A percentile compares a stretch with the other conserved stretches of the same genome.
Evolutionary conservation across 768 basidiomycete genomes (phyloP).

Genomic region (Pisolithus tinctorius): DNA sequence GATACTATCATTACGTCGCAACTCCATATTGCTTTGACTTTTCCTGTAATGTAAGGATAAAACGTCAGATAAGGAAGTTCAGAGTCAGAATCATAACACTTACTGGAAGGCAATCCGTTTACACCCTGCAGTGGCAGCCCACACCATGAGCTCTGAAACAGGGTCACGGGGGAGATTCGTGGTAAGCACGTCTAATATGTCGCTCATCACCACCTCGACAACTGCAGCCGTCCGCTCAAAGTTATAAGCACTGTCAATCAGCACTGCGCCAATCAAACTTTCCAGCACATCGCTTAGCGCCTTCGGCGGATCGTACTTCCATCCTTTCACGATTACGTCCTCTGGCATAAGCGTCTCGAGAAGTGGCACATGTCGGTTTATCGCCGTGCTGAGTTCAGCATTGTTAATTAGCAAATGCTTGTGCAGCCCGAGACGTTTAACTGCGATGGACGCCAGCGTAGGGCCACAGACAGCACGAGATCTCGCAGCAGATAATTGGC

Average conservation of each 20-base stretch:
- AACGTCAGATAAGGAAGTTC: conserved; percentile 1
- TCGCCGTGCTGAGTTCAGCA: conserved; percentile 57
- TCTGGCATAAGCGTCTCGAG: conserved; percentile 48
- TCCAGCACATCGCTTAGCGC: conserved; percentile 80
- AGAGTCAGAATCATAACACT: conserved; percentile 15
- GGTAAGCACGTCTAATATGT: conserved; percentile 53
- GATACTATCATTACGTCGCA: conserved; percentile 44
- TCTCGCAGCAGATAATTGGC: conserved; percentile 67
- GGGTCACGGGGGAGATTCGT: conserved; percentile 65
- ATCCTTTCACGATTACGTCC: conserved; percentile 62
- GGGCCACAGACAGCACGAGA: conserved; percentile 68
- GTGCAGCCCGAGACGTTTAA: conserved; percentile 61
- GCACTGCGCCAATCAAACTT: conserved; percentile 75
- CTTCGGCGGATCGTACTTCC: conserved; percentile 85
- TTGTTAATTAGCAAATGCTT: conserved; percentile 65
- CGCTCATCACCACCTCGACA: conserved; percentile 57
- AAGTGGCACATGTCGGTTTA: conserved; percentile 52
- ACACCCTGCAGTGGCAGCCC: conserved; percentile 57
- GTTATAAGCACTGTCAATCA: conserved; percentile 73
- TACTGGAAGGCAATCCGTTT: conserved; percentile 40
- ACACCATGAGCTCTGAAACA: conserved; percentile 62
- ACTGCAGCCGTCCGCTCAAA: conserved; percentile 61
- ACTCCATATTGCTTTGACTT: conserved; percentile 36
- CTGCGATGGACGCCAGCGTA: conserved; percentile 62
- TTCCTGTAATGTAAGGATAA: conserved; percentile 24